Evolutionary conservation across 2,329 filamentous ascomycete species (phyloP).

Genomic region (Pezicula carpinea): DNA sequence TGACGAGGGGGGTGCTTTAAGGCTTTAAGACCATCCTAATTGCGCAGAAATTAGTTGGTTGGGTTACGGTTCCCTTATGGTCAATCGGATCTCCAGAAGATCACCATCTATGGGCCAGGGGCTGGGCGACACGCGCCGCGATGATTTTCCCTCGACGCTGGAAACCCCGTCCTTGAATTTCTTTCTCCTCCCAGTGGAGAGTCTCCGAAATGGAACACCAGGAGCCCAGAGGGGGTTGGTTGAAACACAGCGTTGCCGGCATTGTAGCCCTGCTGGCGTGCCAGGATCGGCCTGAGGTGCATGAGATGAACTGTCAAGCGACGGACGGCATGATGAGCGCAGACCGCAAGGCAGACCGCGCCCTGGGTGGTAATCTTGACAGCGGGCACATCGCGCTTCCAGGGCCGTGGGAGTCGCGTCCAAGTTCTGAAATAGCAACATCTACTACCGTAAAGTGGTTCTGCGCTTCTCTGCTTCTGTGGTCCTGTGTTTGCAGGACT

Average conservation of each 20-base stretch:
- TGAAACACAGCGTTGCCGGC: background rate
- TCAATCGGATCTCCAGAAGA: background rate
- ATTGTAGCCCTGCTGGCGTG: background rate
- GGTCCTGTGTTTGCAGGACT: no score
- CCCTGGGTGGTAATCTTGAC: background rate
- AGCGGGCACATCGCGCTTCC: background rate
- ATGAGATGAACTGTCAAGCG: slow-evolving; percentile 1
- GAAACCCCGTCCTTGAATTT: no score
- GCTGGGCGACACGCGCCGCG: background rate
- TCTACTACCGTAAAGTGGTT: no score
- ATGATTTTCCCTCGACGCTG: no score
- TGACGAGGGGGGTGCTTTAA: background rate
- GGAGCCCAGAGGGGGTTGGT: background rate
- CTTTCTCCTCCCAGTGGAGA: no score
- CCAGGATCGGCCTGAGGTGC: background rate
- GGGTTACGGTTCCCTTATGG: background rate
- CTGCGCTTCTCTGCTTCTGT: no score
- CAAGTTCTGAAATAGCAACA: no score
- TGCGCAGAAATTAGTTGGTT: background rate
- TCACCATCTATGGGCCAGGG: background rate
- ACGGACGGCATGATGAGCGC: background rate
- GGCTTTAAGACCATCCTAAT: background rate
- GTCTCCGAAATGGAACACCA: no score
- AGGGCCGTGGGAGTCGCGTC: background rate
- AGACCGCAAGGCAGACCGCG: background rate